Percentiles rank a stretch among this genome's conserved stretches.
These are phyloP conservation scores for Mycotypha africana DNA, from an alignment of 371 early-diverging fungal species.

Conservation along the genomic window DNA sequence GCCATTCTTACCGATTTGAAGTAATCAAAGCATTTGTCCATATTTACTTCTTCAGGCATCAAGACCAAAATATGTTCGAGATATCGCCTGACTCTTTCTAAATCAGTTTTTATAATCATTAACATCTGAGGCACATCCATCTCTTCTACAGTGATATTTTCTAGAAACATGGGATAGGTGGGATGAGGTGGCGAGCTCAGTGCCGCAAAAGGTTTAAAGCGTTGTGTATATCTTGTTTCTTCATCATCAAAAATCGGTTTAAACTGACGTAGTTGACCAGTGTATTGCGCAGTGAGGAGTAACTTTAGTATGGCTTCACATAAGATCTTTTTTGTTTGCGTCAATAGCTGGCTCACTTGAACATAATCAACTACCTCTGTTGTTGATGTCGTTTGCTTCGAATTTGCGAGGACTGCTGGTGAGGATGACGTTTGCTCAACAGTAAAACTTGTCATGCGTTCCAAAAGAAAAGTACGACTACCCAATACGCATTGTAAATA, in stretches of 20 bases:
- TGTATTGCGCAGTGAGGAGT: slow-evolving; percentile 29
- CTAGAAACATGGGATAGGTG: slow-evolving; percentile 27
- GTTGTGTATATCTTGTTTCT: slow-evolving; percentile 50
- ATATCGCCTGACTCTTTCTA: slow-evolving; percentile 23
- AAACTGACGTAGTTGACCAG: slow-evolving; percentile 31
- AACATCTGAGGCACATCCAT: slow-evolving; percentile 14
- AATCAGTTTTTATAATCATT: slow-evolving; percentile 16
- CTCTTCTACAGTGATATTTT: slow-evolving; percentile 21
- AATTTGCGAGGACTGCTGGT: too few relatives aligned
- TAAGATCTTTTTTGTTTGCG: slow-evolving; percentile 13
- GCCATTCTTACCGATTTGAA: slow-evolving; percentile 32
- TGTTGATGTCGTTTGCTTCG: slow-evolving; percentile 7
- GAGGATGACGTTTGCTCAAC: too few relatives aligned
- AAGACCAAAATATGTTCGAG: slow-evolving; percentile 22
- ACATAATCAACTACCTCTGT: not conserved
- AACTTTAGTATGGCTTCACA: slow-evolving; percentile 29
- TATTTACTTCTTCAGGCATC: slow-evolving; percentile 20
- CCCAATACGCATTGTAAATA: slow-evolving; percentile 32
- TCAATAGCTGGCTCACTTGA: slow-evolving; percentile 6
- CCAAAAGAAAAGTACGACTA: slow-evolving; percentile 27
- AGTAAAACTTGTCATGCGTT: slow-evolving; percentile 16
- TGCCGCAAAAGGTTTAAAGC: slow-evolving; percentile 51
- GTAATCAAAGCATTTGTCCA: slow-evolving; percentile 37
- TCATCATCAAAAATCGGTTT: slow-evolving; percentile 49
- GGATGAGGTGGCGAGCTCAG: slow-evolving; percentile 46